A percentile compares a stretch with the other conserved stretches of the same genome.
Evolutionary conservation across 352 stramenopile species (phyloP).

Genomic region (Globisporangium acanthophoron): DNA sequence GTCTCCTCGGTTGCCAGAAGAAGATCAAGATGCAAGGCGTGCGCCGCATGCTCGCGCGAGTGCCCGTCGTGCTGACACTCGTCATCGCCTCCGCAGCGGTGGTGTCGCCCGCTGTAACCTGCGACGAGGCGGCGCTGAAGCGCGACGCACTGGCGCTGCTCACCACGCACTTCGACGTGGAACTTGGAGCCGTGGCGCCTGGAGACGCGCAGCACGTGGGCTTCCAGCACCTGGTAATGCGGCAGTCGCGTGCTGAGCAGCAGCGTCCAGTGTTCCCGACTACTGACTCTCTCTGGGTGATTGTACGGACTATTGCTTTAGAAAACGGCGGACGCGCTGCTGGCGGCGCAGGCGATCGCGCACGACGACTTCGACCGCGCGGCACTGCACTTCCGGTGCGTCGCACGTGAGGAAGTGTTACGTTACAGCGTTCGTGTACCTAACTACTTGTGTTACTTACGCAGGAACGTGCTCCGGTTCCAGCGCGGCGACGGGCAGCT

Average conservation of each 20-base stretch:
- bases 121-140: slow-evolving; percentile 46
- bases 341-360: slow-evolving; percentile 73
- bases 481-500: slow-evolving; percentile 51
- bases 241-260: too few relatives aligned
- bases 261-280: too few relatives aligned
- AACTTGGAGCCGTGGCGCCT: slow-evolving; percentile 62
- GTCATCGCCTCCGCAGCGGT: too few relatives aligned
- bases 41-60: too few relatives aligned
- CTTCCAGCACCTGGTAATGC: slow-evolving; percentile 70
- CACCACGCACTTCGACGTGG: slow-evolving; percentile 45
- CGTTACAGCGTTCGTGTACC: too few relatives aligned
- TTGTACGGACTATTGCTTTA: slow-evolving; percentile 2
- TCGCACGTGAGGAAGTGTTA: neutral
- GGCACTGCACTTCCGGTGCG: slow-evolving; percentile 52
- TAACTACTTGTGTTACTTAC: neutral
- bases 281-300: too few relatives aligned
- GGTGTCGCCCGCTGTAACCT: slow-evolving; percentile 6
- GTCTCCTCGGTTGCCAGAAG: too few relatives aligned
- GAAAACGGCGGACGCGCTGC: slow-evolving; percentile 72
- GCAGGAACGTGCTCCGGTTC: slow-evolving; percentile 50
- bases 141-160: slow-evolving; percentile 39
- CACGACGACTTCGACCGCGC: slow-evolving; percentile 70
- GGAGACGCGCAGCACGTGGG: slow-evolving; percentile 39
- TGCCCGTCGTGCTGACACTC: too few relatives aligned
- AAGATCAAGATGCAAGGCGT: too few relatives aligned